These are phyloP conservation scores for Auricularia auricula-judae DNA, from an alignment of 768 basidiomycete genomes.

Conservation along the genomic window DNA sequence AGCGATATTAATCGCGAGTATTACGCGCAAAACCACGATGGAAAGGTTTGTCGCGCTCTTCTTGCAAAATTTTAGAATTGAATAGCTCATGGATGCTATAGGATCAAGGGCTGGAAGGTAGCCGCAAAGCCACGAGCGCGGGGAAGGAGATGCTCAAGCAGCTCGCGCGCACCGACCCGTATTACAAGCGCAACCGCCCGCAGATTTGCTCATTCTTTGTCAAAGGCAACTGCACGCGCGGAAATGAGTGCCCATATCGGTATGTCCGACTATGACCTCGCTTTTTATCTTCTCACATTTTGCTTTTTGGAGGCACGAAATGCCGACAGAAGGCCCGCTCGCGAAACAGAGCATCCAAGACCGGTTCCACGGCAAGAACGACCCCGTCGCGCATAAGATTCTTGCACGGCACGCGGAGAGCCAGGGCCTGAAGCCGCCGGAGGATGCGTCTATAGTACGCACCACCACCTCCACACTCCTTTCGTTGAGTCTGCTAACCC, in stretches of 20 bases:
- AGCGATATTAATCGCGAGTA: constrained; percentile 97
- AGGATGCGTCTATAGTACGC: constrained; percentile 57
- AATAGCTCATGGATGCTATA: neutral
- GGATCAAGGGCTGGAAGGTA: constrained; percentile 38
- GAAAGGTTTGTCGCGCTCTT: constrained; percentile 41
- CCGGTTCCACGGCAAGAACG: constrained; percentile 84
- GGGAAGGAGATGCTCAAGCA: constrained; percentile 97
- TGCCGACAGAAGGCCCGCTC: constrained; percentile 69
- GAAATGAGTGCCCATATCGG: constrained; percentile 85
- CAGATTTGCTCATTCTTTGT: constrained; percentile 91
- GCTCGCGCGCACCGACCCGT: constrained; percentile 88
- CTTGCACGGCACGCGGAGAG: constrained; percentile 65
- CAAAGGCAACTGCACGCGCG: constrained; percentile 91
- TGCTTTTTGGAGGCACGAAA: constrained; percentile 57
- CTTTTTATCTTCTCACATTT: neutral
- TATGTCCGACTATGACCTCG: constrained; percentile 17
- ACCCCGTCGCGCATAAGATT: constrained; percentile 91
- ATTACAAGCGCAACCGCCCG: constrained; percentile 93
- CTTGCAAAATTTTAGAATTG: no score
- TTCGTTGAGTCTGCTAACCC: constrained; percentile 2
- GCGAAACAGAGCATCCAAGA: constrained; percentile 91
- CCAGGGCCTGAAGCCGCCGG: constrained; percentile 81
- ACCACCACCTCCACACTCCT: constrained; percentile 1
- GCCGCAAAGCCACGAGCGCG: constrained; percentile 63
- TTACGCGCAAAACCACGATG: constrained; percentile 86